Evolutionary conservation across 768 basidiomycete species (phyloP).

Genomic region (Trametes maxima): DNA sequence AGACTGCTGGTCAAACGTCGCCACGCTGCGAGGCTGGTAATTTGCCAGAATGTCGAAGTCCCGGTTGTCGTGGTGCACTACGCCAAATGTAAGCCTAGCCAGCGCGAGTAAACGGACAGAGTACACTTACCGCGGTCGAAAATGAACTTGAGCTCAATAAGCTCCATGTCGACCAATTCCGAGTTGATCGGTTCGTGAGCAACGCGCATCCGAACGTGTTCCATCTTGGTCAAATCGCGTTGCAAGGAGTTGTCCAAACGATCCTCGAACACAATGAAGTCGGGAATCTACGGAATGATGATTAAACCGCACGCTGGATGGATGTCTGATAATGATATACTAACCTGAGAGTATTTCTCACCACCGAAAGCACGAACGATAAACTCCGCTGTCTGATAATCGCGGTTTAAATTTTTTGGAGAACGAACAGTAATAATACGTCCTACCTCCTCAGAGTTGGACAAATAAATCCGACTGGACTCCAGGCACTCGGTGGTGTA

Average conservation of each 20-base stretch:
- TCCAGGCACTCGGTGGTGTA: constrained; percentile 76
- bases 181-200: constrained; percentile 70
- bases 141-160: constrained; percentile 82
- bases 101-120: neutral
- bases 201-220: constrained; percentile 83
- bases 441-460: constrained; percentile 75
- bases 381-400: constrained; percentile 71
- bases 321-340: neutral
- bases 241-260: constrained; percentile 83
- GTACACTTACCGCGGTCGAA: constrained; percentile 65
- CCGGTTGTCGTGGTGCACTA: constrained; percentile 84
- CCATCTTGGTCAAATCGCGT: constrained; percentile 78
- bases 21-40: constrained; percentile 64
- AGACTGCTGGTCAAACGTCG: constrained; percentile 67
- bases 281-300: constrained; percentile 61
- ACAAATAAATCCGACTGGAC: constrained; percentile 78
- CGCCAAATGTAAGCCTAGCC: neutral
- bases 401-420: neutral
- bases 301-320: neutral
- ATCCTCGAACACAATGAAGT: constrained; percentile 82
- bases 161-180: constrained; percentile 78
- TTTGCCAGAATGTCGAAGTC: constrained; percentile 79
- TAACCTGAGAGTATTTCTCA: constrained; percentile 84
- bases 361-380: constrained; percentile 74
- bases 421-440: neutral